Evolutionary conservation across 108 stramenopile genomes (phyloP).

Genomic region (Nitzschia sp.): DNA sequence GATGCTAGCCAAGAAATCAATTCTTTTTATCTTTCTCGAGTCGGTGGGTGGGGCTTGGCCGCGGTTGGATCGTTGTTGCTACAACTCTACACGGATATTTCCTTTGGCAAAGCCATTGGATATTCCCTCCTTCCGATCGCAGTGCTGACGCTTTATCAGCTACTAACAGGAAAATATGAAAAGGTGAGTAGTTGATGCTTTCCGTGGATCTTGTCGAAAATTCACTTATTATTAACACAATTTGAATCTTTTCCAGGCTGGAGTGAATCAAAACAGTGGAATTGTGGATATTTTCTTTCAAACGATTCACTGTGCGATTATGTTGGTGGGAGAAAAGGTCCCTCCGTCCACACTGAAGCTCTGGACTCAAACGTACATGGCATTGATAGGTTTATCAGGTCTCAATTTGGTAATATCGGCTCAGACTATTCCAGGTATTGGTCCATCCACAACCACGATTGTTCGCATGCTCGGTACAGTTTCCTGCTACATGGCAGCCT

Average conservation of each 20-base stretch:
- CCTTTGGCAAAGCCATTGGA: not conserved
- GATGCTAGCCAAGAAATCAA: not conserved
- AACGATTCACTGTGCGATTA: not conserved
- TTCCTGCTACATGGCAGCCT: not conserved
- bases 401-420: constrained; percentile 2
- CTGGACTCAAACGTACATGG: not conserved
- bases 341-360: not conserved
- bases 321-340: not conserved
- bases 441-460: not conserved
- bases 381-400: not conserved
- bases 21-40: not conserved
- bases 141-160: constrained; percentile 1
- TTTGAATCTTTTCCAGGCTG: too few species aligned
- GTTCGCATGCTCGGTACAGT: constrained; percentile 3
- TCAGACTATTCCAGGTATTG: constrained; percentile 3
- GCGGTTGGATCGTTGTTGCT: not conserved
- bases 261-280: constrained; percentile 9
- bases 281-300: not conserved
- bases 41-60: not conserved
- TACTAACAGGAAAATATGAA: not conserved
- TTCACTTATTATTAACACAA: too few species aligned
- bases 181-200: constrained; percentile 13
- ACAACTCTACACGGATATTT: not conserved
- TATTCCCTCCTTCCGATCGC: not conserved
- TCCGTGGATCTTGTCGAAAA: too few species aligned